Percentiles rank a stretch among this genome's conserved stretches.
These are phyloP conservation scores for Plicaturopsis crispa DNA, from an alignment of 768 basidiomycete genomes.

Conservation along the genomic window DNA sequence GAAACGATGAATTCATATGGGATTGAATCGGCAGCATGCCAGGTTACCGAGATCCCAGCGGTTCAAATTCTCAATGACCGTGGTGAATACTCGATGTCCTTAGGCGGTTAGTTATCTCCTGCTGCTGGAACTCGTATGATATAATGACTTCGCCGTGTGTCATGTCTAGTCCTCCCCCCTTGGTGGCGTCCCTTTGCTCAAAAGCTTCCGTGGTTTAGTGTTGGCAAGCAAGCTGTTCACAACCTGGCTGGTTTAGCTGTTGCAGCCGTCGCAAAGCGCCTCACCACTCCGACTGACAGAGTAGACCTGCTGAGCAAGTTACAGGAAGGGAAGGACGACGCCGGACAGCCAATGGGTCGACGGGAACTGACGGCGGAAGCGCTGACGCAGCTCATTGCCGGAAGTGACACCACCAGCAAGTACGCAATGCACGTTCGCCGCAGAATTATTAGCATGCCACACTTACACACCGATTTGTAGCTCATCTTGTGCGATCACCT, in stretches of 20 bases:
- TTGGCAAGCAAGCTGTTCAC: slow-evolving; percentile 59
- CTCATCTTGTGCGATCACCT: slow-evolving; percentile 85
- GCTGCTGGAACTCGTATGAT: too few relatives aligned
- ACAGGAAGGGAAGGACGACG: slow-evolving; percentile 67
- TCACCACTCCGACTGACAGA: slow-evolving; percentile 63
- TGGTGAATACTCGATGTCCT: slow-evolving; percentile 79
- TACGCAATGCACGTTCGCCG: slow-evolving; percentile 24
- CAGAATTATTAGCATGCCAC: slow-evolving; percentile 2
- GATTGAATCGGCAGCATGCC: slow-evolving; percentile 26
- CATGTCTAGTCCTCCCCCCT: slow-evolving; percentile 60
- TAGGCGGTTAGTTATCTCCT: too few relatives aligned
- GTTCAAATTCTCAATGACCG: slow-evolving; percentile 82
- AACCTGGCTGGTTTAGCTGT: slow-evolving; percentile 74
- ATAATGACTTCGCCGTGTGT: too few relatives aligned
- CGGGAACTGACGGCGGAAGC: slow-evolving; percentile 88
- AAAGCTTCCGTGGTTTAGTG: slow-evolving; percentile 69
- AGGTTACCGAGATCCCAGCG: slow-evolving; percentile 64
- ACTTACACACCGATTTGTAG: slow-evolving; percentile 25
- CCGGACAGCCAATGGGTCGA: slow-evolving; percentile 74
- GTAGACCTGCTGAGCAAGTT: slow-evolving; percentile 79
- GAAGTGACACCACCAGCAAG: slow-evolving; percentile 93
- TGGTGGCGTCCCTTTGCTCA: slow-evolving; percentile 61
- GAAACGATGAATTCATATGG: slow-evolving; percentile 53
- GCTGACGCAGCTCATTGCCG: slow-evolving; percentile 79
- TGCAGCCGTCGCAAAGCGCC: slow-evolving; percentile 70